A percentile compares a stretch with the other conserved stretches of the same genome.
Evolutionary conservation across 305 asterid species (phyloP).

Genomic region (Galium porrigens): DNA sequence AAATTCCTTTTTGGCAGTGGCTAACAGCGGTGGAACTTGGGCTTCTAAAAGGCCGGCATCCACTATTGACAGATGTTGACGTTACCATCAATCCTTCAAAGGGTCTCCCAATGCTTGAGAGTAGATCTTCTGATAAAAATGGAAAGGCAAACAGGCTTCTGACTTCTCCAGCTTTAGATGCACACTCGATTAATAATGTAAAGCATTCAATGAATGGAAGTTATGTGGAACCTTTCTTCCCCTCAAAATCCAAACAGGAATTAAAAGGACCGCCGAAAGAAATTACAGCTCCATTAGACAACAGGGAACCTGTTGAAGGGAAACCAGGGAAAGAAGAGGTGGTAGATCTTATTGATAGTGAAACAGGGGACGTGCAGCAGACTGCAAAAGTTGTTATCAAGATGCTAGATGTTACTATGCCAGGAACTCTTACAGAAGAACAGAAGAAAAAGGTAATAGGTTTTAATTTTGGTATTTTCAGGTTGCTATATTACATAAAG

Average conservation of each 20-base stretch:
- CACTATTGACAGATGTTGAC: constrained; percentile 75
- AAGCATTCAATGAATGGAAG: constrained; percentile 23
- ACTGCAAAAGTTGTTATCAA: constrained; percentile 61
- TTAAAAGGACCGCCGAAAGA: constrained; percentile 21
- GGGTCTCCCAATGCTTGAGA: constrained; percentile 34
- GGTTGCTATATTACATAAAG: background rate
- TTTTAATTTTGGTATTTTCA: constrained; percentile 10
- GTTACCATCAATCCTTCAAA: constrained; percentile 57
- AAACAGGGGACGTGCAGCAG: constrained; percentile 55
- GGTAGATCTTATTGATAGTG: constrained; percentile 28
- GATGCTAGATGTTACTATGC: constrained; percentile 76
- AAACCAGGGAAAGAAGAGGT: constrained; percentile 26
- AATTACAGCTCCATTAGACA: constrained; percentile 21
- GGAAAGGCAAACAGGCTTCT: constrained; percentile 27
- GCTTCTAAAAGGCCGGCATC: constrained; percentile 94
- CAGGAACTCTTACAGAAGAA: constrained; percentile 56
- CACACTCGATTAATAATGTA: constrained; percentile 24
- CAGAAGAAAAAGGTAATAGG: constrained; percentile 62
- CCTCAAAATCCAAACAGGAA: constrained; percentile 26
- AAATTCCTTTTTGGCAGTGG: constrained; percentile 52
- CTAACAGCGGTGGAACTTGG: constrained; percentile 92
- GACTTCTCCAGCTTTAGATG: constrained; percentile 24
- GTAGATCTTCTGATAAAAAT: constrained; percentile 25
- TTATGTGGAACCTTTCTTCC: constrained; percentile 20
- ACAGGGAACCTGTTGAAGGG: constrained; percentile 28